Evolutionary conservation across 1,139 yeast species (phyloP).

Genomic region (Nakaseomyces bracarensis): DNA sequence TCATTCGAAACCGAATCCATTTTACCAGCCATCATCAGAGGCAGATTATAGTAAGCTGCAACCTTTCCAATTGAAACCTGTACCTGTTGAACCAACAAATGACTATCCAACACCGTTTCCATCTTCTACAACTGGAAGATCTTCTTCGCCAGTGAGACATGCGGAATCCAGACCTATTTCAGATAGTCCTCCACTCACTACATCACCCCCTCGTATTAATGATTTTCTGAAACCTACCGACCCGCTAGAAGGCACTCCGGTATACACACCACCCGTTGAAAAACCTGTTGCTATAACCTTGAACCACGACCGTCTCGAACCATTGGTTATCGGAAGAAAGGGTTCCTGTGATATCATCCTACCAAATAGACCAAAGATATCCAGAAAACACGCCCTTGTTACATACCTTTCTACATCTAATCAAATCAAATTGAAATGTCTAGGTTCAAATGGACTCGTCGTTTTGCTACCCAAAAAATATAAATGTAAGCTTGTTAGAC

Average conservation of each 20-base stretch:
- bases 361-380: constrained; percentile 28
- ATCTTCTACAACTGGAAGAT: constrained; percentile 44
- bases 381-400: constrained; percentile 30
- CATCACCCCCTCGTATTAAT: constrained; percentile 4
- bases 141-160: constrained; percentile 33
- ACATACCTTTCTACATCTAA: constrained; percentile 27
- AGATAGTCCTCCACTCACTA: constrained; percentile 15
- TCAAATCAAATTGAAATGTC: constrained; percentile 31
- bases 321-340: constrained; percentile 28
- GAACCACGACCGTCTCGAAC: neutral
- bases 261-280: neutral
- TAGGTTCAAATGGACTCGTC: constrained; percentile 34
- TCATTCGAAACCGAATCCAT: constrained; percentile 1
- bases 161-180: neutral
- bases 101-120: constrained; percentile 49
- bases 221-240: neutral
- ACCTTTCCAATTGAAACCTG: neutral
- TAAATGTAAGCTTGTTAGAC: constrained; percentile 16
- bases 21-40: constrained; percentile 3
- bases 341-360: constrained; percentile 27
- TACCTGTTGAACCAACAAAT: neutral
- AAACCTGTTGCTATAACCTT: neutral
- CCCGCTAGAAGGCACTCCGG: neutral
- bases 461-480: constrained; percentile 28
- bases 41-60: constrained; percentile 1